Percentiles rank a stretch among this genome's conserved stretches.
Conservation (phyloP, 352 stramenopile species). For the Plasmopara viticola region DNA sequence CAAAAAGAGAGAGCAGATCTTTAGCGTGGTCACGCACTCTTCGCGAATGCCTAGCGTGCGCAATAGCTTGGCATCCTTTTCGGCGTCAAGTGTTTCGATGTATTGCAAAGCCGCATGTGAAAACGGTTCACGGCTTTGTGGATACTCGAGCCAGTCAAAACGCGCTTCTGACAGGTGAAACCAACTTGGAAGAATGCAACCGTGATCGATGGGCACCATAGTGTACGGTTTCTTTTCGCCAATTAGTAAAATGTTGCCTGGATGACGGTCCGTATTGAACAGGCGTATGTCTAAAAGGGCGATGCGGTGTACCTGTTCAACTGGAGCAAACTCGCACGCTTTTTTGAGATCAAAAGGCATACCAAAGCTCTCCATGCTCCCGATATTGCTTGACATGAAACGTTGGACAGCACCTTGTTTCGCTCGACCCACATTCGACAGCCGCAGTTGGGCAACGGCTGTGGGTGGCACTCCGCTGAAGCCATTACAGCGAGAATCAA, state of each 20-base stretch:
- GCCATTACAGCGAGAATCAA: conserved; percentile 58
- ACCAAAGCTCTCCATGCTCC: conserved; percentile 78
- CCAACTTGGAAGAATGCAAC: conserved; percentile 74
- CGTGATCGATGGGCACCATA: conserved; percentile 74
- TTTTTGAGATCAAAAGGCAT: conserved; percentile 63
- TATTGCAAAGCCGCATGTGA: conserved; percentile 39
- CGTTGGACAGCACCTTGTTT: conserved; percentile 74
- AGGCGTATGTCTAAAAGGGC: conserved; percentile 74
- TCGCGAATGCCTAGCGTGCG: conserved; percentile 58
- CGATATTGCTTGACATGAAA: conserved; percentile 73
- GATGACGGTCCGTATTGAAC: conserved; percentile 84
- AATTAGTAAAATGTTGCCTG: conserved; percentile 75
- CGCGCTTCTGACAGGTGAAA: conserved; percentile 71
- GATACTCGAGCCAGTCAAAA: conserved; percentile 81
- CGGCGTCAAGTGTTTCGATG: conserved; percentile 45
- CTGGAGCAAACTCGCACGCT: conserved; percentile 51
- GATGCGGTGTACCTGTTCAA: conserved; percentile 80
- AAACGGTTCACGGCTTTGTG: conserved; percentile 57
- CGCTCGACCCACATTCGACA: conserved; percentile 30
- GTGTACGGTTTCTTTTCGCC: conserved; percentile 70
- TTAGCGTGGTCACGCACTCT: conserved; percentile 64
- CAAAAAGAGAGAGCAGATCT: conserved; percentile 71
- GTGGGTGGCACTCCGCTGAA: conserved; percentile 76
- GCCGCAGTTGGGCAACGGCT: conserved; percentile 52
- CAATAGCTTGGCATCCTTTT: conserved; percentile 42